Evolutionary conservation across 2,329 filamentous ascomycete genomes (phyloP).

Genomic region (Monascus ruber): DNA sequence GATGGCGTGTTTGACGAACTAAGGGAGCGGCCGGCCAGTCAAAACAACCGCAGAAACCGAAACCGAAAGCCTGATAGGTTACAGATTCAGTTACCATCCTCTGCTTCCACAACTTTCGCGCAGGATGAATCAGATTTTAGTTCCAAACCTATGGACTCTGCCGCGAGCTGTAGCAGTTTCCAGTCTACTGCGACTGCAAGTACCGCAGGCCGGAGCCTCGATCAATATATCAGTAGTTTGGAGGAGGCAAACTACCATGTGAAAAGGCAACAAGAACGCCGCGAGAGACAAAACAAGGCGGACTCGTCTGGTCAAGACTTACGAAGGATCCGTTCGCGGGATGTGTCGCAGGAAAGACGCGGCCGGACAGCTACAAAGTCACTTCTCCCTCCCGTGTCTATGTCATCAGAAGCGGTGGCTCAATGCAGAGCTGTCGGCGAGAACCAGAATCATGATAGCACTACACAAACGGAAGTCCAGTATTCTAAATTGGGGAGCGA

Average conservation of each 20-base stretch:
- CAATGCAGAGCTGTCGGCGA: conserved; percentile 36
- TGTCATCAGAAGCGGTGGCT: conserved; percentile 75
- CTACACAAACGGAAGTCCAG: conserved; percentile 31
- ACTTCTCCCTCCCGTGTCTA: conserved; percentile 82
- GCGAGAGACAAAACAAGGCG: conserved; percentile 36
- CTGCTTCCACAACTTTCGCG: conserved; percentile 34
- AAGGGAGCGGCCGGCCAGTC: conserved; percentile 48
- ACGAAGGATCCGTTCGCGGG: conserved; percentile 42
- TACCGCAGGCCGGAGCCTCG: conserved; percentile 54
- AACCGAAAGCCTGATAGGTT: conserved; percentile 73
- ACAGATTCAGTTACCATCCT: conserved; percentile 48
- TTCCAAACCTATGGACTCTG: conserved; percentile 29
- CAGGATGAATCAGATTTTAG: conserved; percentile 45
- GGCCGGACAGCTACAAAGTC: conserved; percentile 72
- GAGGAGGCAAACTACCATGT: conserved; percentile 61
- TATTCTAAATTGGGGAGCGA: conserved; percentile 22
- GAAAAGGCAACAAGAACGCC: conserved; percentile 36
- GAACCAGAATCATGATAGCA: conserved; percentile 31
- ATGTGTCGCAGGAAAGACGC: conserved; percentile 58
- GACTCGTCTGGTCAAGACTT: conserved; percentile 37
- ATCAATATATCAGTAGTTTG: conserved; percentile 77
- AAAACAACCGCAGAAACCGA: conserved; percentile 56
- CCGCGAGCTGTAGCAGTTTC: conserved; percentile 35
- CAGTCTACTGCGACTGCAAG: conserved; percentile 44
- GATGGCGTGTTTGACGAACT: conserved; percentile 52